phyloP scores from a whole-genome alignment of 2,329 filamentous ascomycete genomes.

The Harringtonia lauricola region DNA sequence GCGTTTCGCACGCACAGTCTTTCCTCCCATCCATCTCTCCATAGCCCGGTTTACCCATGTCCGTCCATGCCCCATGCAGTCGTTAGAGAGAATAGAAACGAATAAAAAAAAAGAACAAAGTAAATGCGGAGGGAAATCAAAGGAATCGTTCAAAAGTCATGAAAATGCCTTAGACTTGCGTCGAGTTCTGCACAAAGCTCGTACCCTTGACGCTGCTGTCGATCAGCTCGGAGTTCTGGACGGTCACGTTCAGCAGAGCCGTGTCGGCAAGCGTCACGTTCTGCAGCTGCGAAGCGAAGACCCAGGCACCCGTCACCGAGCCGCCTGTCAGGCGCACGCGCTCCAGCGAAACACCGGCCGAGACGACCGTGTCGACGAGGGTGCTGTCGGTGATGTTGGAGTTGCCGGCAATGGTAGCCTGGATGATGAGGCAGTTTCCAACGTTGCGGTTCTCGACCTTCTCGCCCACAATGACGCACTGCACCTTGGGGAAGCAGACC shows the following conservation, averaged over 20 bases:
- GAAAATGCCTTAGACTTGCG: no score
- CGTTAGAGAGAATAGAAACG: background rate
- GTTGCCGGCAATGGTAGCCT: slow-evolving; percentile 5
- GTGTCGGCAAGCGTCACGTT: slow-evolving; percentile 4
- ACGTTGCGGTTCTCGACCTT: slow-evolving; percentile 9
- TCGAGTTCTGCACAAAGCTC: background rate
- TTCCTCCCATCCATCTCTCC: no score
- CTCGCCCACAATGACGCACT: slow-evolving; percentile 10
- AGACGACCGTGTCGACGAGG: slow-evolving; percentile 9
- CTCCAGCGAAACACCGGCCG: slow-evolving; percentile 3
- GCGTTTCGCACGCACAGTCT: no score
- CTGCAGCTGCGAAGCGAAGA: slow-evolving; percentile 4
- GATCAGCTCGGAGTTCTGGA: slow-evolving; percentile 6
- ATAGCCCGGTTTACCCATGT: no score
- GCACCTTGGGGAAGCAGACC: slow-evolving; percentile 6
- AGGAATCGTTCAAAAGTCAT: background rate
- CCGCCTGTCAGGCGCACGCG: slow-evolving; percentile 11
- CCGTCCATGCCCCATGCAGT: no score
- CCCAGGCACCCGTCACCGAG: slow-evolving; percentile 2
- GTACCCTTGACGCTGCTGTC: background rate
- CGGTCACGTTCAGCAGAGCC: background rate
- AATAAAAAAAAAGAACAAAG: background rate
- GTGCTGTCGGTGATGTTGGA: slow-evolving; percentile 8
- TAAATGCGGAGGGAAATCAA: background rate
- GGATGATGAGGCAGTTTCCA: slow-evolving; percentile 10